Percentiles rank a stretch among this genome's conserved stretches.
Evolutionary conservation across 805 yeast species (phyloP).

Genomic region (Hermanozyma aechmeae): DNA sequence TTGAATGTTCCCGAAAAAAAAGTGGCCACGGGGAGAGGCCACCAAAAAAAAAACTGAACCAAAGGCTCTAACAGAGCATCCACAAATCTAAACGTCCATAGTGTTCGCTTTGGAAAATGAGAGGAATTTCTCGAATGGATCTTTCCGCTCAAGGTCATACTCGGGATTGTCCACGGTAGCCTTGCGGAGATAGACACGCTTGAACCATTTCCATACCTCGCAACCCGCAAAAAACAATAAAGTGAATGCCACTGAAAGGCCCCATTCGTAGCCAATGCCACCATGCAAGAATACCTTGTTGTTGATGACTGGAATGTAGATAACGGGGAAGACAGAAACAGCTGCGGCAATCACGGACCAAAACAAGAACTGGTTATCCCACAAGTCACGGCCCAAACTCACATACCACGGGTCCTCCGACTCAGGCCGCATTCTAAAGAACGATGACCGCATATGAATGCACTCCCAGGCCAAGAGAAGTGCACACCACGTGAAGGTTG

Average conservation of each 20-base stretch:
- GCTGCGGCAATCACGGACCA: conserved; percentile 29
- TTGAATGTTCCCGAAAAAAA: too few species aligned
- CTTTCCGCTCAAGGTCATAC: too few species aligned
- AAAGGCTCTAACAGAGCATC: too few species aligned
- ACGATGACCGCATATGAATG: conserved; percentile 25
- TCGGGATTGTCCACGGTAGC: too few species aligned
- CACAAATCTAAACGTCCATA: too few species aligned
- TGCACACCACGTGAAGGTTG: conserved; percentile 33
- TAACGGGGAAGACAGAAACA: conserved; percentile 29
- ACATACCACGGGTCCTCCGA: conserved; percentile 27
- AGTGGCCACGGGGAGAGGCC: too few species aligned
- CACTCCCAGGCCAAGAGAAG: conserved; percentile 33
- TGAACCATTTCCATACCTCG: conserved; percentile 32
- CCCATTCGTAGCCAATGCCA: conserved; percentile 33
- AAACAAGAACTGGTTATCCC: conserved; percentile 27
- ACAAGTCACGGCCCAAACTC: conserved; percentile 24
- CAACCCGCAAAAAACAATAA: conserved; percentile 21
- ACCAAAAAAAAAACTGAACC: too few species aligned
- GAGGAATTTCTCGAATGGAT: too few species aligned
- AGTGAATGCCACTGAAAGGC: conserved; percentile 23
- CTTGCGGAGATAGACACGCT: conserved; percentile 22
- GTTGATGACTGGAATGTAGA: conserved; percentile 32
- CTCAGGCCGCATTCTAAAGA: conserved; percentile 28
- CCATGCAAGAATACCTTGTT: conserved; percentile 28
- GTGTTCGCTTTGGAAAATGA: too few species aligned